Evolutionary conservation across 2,329 filamentous ascomycete genomes (phyloP).

Genomic region (Dothideomycetes sp.): DNA sequence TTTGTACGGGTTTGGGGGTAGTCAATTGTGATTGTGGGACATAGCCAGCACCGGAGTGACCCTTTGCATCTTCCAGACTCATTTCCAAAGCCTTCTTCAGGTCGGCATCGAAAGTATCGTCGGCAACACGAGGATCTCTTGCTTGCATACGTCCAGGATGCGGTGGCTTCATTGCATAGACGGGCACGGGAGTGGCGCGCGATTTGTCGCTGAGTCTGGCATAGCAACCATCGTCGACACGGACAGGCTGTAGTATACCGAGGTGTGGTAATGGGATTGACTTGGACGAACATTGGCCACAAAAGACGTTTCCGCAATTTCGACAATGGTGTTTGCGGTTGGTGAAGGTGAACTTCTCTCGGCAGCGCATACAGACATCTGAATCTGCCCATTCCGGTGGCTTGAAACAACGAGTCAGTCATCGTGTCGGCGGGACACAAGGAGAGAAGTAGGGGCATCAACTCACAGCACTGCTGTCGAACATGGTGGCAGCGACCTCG

Average conservation of each 20-base stretch:
- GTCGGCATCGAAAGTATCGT: slow-evolving; percentile 90
- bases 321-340: slow-evolving; percentile 98
- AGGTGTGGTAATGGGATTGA: slow-evolving; percentile 80
- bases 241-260: slow-evolving; percentile 80
- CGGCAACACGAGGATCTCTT: slow-evolving; percentile 66
- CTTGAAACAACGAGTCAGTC: too few species aligned
- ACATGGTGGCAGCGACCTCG: slow-evolving; percentile 89
- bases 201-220: slow-evolving; percentile 74
- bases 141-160: slow-evolving; percentile 80
- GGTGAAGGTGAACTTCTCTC: slow-evolving; percentile 91
- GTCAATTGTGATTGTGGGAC: slow-evolving; percentile 52
- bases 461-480: slow-evolving; percentile 88
- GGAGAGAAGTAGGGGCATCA: background rate
- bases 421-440: slow-evolving; percentile 6
- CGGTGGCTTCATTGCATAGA: slow-evolving; percentile 40
- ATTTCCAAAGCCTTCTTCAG: slow-evolving; percentile 88
- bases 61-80: slow-evolving; percentile 89
- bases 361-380: slow-evolving; percentile 96
- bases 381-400: slow-evolving; percentile 97
- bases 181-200: slow-evolving; percentile 34
- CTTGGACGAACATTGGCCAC: slow-evolving; percentile 89
- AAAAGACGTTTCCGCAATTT: slow-evolving; percentile 96
- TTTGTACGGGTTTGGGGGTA: slow-evolving; percentile 24
- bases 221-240: slow-evolving; percentile 94
- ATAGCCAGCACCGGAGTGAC: slow-evolving; percentile 60